These are phyloP conservation scores for Lignosus rhinocerotis DNA, from an alignment of 1,284 basidiomycete genomes.

Conservation along the genomic window DNA sequence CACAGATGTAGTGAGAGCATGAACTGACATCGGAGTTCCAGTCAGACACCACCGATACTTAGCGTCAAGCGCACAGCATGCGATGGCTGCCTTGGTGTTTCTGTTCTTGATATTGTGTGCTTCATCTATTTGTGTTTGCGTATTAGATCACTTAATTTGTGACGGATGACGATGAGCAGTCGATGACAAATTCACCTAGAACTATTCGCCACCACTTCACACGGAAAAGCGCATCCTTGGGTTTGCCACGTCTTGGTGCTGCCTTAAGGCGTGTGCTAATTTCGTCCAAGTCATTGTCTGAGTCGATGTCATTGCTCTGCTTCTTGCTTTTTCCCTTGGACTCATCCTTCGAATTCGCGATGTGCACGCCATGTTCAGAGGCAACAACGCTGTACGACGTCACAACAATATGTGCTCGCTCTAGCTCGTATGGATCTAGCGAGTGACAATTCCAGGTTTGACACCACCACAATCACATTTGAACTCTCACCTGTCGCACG, in stretches of 20 bases:
- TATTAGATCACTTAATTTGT: neutral
- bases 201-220: constrained; percentile 87
- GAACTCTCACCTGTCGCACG: constrained; percentile 63
- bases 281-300: constrained; percentile 32
- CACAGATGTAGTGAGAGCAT: neutral
- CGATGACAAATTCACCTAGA: constrained; percentile 54
- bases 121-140: constrained; percentile 62
- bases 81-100: constrained; percentile 79
- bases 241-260: constrained; percentile 41
- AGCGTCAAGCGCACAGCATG: constrained; percentile 76
- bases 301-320: constrained; percentile 35
- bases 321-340: constrained; percentile 37
- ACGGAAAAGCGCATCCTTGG: constrained; percentile 73
- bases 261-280: constrained; percentile 43
- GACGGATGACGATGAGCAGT: neutral
- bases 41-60: constrained; percentile 91
- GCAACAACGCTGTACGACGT: constrained; percentile 84
- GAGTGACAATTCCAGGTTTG: neutral
- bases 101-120: constrained; percentile 98
- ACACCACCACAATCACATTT: neutral
- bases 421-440: constrained; percentile 61
- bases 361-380: constrained; percentile 65
- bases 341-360: constrained; percentile 50
- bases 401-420: constrained; percentile 73
- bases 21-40: constrained; percentile 83